Evolutionary conservation across 495 filamentous ascomycete genomes (phyloP), one percentile per base, ranked within the genome.

Genomic region (Tuber brumale): DNA sequence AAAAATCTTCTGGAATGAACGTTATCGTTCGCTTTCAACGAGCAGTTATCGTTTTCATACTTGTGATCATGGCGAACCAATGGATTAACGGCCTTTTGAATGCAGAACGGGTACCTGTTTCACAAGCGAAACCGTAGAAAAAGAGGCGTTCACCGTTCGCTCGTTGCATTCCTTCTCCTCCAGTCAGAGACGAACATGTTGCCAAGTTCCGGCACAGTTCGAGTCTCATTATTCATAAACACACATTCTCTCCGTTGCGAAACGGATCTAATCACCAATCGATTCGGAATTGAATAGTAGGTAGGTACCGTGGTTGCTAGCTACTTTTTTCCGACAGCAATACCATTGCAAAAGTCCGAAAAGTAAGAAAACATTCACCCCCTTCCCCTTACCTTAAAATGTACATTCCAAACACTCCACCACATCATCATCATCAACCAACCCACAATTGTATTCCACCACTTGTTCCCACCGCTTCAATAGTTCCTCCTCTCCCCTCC

Each of bases 401-500:
- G 57, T 35, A 35, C 57, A 66, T 66, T 66, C 57, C 57, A 66
- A 66, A 66, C 57, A 35, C 51, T 61, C 51, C 27, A 66, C 57
- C 57, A 66, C 57, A 66, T 66, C 57, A 66, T 66, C 57, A 66
- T 66, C 57, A 66, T 31, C 71, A 42, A 42, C 41, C 74, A 61
- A 77, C 69, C 44, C 45, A 19, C 23, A 77, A 14, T 61, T 43
- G 61, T 8, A 78, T 48, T 46, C 41, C 57, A 31, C 77, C 77
- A 46, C 61, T 73, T 8, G 57, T 66, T 66, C 57, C 57, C 14
- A 70, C n/a, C 37, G 71, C 44, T 66, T 70, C 70, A 72, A 41
- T 44, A 41, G 75, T 51, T 19, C 72, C 44, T 46, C 37, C 76
- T 23, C 71, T 75, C 7, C 71, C 74, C 10, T 70, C 70, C 37